phyloP scores from a whole-genome alignment of 2,329 filamentous ascomycete genomes.

The Ophiostoma triangulosporum region DNA sequence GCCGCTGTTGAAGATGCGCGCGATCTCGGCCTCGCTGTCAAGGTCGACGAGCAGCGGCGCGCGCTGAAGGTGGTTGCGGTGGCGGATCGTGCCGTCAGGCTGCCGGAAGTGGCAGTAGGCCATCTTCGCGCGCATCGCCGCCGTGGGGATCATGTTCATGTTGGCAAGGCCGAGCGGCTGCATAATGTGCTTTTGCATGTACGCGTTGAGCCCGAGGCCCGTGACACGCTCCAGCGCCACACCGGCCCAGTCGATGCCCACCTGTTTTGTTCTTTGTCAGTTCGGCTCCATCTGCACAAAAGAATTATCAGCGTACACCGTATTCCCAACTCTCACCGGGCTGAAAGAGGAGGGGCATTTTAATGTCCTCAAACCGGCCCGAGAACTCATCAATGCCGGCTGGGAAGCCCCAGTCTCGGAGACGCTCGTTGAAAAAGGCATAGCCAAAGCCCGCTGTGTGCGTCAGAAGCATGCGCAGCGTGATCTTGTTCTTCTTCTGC shows the following conservation, averaged over 20 bases:
- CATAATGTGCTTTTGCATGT: conserved; percentile 30
- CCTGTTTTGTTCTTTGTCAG: too few relatives aligned
- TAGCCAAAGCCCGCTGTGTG: conserved; percentile 47
- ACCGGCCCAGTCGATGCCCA: conserved; percentile 36
- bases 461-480: conserved; percentile 40
- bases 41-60: conserved; percentile 7
- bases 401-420: conserved; percentile 34
- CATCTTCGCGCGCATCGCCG: conserved; percentile 36
- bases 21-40: neutral
- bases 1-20: conserved; percentile 24
- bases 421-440: conserved; percentile 35
- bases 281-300: too few relatives aligned
- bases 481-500: conserved; percentile 37
- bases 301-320: conserved; percentile 33
- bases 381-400: conserved; percentile 44
- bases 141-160: conserved; percentile 33
- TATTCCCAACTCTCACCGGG: conserved; percentile 38
- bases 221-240: conserved; percentile 29
- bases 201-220: conserved; percentile 27
- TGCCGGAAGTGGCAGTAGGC: conserved; percentile 40
- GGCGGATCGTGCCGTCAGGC: conserved; percentile 25
- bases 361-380: conserved; percentile 30
- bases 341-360: conserved; percentile 28
- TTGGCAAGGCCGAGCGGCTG: conserved; percentile 33
- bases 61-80: conserved; percentile 22